Percentiles rank a stretch among this genome's conserved stretches.
Conservation (phyloP, 2,329 filamentous ascomycete species). For the Curvularia verruculosa region DNA sequence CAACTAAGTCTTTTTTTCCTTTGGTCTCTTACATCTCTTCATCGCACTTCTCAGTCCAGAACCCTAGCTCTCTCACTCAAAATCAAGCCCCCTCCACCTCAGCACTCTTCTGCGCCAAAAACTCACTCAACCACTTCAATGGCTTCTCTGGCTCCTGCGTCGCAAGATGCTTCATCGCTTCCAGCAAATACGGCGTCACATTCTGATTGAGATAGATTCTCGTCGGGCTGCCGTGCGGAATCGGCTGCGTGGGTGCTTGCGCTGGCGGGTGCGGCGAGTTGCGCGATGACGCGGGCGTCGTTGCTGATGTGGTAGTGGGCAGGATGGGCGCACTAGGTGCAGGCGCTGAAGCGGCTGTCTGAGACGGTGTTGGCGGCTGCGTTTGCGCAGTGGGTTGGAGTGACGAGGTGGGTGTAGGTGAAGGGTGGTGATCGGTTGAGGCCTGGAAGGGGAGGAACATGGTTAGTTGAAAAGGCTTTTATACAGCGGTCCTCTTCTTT, state of each 20-base stretch:
- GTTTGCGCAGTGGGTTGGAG: constrained; percentile 19
- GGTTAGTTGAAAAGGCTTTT: neutral
- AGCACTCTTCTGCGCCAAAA: constrained; percentile 54
- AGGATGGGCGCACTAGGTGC: constrained; percentile 6
- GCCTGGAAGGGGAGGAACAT: neutral
- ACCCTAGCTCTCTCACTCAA: neutral
- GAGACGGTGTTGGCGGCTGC: constrained; percentile 16
- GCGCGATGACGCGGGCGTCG: constrained; percentile 35
- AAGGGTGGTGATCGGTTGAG: neutral
- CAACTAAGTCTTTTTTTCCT: too few relatives aligned
- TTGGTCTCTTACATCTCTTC: too few relatives aligned
- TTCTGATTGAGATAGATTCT: constrained; percentile 57
- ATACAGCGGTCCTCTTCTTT: neutral
- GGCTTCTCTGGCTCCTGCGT: constrained; percentile 60
- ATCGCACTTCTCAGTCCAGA: too few relatives aligned
- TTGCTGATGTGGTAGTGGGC: constrained; percentile 11
- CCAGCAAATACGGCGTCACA: constrained; percentile 58
- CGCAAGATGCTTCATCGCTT: constrained; percentile 59
- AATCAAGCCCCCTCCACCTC: constrained; percentile 53
- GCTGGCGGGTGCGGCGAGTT: constrained; percentile 45
- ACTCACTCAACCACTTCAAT: constrained; percentile 56
- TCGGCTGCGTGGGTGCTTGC: constrained; percentile 45
- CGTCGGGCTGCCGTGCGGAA: constrained; percentile 56
- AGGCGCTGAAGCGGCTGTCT: constrained; percentile 2
- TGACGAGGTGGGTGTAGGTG: neutral